Conservation (phyloP, 2,329 filamentous ascomycete species). For the Clonostachys solani region DNA sequence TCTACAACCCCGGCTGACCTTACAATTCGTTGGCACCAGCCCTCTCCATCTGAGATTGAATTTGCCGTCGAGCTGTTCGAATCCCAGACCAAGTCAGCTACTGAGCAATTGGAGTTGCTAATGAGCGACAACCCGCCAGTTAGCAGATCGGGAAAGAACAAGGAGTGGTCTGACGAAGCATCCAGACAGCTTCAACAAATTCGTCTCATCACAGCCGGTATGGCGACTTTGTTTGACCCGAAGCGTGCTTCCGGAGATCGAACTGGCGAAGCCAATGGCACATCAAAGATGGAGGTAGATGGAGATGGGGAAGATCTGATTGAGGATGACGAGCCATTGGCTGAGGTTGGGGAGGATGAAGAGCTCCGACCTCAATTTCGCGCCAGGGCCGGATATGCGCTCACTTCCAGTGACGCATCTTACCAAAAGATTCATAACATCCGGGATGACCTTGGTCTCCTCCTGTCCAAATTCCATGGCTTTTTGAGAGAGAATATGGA, state of each 20-base stretch:
- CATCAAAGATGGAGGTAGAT: conserved; percentile 48
- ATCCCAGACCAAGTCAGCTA: conserved; percentile 73
- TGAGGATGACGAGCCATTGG: conserved; percentile 47
- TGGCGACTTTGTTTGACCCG: conserved; percentile 85
- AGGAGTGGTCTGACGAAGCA: conserved; percentile 98
- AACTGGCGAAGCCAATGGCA: conserved; percentile 45
- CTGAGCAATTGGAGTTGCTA: conserved; percentile 71
- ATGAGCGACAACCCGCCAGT: conserved; percentile 78
- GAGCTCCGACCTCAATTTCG: conserved; percentile 81
- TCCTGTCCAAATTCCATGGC: conserved; percentile 77
- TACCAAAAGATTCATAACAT: conserved; percentile 78
- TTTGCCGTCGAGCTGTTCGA: conserved; percentile 90
- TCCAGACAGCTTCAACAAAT: conserved; percentile 85
- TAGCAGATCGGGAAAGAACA: conserved; percentile 90
- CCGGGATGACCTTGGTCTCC: conserved; percentile 73
- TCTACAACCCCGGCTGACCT: conserved; percentile 70
- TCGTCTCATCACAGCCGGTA: conserved; percentile 82
- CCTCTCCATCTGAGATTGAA: conserved; percentile 71
- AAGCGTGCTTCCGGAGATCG: conserved; percentile 58
- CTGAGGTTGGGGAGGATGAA: conserved; percentile 70
- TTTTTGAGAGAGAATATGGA: conserved; percentile 84
- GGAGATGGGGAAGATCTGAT: conserved; percentile 31
- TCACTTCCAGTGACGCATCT: conserved; percentile 48
- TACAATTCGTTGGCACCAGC: conserved; percentile 87
- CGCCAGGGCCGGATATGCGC: conserved; percentile 82